These are phyloP conservation scores for Parachlorella kessleri DNA, from an alignment of 139 green algal species.

Conservation along the genomic window DNA sequence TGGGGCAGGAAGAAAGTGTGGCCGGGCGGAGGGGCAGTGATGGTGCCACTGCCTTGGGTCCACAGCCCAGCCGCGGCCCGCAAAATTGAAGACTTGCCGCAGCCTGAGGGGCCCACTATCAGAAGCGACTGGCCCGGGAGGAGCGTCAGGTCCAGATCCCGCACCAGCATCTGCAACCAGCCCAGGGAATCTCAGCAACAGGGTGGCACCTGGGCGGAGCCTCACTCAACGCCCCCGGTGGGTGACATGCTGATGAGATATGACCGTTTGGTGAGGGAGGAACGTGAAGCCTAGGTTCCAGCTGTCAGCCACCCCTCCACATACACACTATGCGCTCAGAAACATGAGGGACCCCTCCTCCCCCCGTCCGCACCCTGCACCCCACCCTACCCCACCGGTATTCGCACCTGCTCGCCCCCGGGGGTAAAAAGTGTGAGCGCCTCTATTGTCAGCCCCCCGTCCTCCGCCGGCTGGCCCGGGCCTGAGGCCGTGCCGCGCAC, in stretches of 20 bases:
- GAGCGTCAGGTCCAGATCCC: conserved; percentile 48
- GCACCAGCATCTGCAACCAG: conserved; percentile 16
- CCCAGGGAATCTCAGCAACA: too few species aligned
- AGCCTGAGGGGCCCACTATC: conserved; percentile 72
- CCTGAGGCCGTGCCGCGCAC: not conserved
- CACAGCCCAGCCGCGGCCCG: conserved; percentile 55
- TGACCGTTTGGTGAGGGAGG: too few species aligned
- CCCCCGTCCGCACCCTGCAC: too few species aligned
- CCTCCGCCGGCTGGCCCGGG: not conserved
- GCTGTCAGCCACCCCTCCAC: too few species aligned
- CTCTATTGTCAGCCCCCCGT: conserved; percentile 24
- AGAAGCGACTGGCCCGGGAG: conserved; percentile 57
- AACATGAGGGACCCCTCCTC: too few species aligned
- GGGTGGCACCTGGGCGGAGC: too few species aligned
- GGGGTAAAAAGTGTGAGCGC: conserved; percentile 42
- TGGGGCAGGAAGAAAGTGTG: conserved; percentile 91
- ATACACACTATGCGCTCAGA: too few species aligned
- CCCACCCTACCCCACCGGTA: not conserved
- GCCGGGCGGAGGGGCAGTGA: conserved; percentile 26
- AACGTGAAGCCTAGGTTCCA: too few species aligned
- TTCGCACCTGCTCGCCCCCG: conserved; percentile 16
- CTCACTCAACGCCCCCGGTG: too few species aligned
- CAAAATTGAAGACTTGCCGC: conserved; percentile 72
- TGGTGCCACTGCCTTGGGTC: conserved; percentile 41
- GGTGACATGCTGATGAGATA: too few species aligned